Percentiles rank a stretch among this genome's conserved stretches.
These are phyloP conservation scores for Coemansia sp. DNA, from an alignment of 192 early-diverging fungal species.

Conservation along the genomic window DNA sequence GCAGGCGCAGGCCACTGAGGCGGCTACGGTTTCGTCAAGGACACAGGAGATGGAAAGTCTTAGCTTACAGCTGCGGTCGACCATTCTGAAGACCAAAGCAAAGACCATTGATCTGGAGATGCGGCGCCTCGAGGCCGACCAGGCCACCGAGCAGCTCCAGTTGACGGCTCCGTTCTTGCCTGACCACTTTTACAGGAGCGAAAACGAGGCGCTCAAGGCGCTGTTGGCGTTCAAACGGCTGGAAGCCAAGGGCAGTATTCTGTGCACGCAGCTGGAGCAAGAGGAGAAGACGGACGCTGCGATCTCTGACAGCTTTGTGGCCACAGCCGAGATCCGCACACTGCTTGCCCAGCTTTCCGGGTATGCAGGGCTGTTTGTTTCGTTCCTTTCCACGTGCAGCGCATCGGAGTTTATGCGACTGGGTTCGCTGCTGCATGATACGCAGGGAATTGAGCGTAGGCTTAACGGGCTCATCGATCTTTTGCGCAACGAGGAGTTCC, in stretches of 20 bases:
- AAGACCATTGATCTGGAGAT: slow-evolving; percentile 90
- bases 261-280: slow-evolving; percentile 70
- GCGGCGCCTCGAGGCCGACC: slow-evolving; percentile 79
- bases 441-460: slow-evolving; percentile 74
- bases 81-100: slow-evolving; percentile 79
- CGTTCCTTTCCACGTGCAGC: slow-evolving; percentile 65
- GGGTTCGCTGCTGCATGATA: slow-evolving; percentile 73
- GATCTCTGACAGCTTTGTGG: slow-evolving; percentile 57
- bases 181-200: slow-evolving; percentile 76
- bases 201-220: slow-evolving; percentile 72
- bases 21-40: slow-evolving; percentile 59
- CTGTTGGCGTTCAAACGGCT: slow-evolving; percentile 79
- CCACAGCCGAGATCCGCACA: slow-evolving; percentile 42
- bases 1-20: slow-evolving; percentile 60
- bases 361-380: slow-evolving; percentile 64
- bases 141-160: slow-evolving; percentile 69
- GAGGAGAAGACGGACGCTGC: slow-evolving; percentile 59
- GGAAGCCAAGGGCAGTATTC: slow-evolving; percentile 76
- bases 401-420: slow-evolving; percentile 70
- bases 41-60: slow-evolving; percentile 80
- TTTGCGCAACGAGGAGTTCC: slow-evolving; percentile 75
- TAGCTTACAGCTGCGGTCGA: slow-evolving; percentile 77
- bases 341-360: slow-evolving; percentile 60
- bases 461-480: slow-evolving; percentile 73
- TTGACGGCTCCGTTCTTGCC: slow-evolving; percentile 76